phyloP scores from a whole-genome alignment of 192 early-diverging fungal species.

The Coemansia sp. region DNA sequence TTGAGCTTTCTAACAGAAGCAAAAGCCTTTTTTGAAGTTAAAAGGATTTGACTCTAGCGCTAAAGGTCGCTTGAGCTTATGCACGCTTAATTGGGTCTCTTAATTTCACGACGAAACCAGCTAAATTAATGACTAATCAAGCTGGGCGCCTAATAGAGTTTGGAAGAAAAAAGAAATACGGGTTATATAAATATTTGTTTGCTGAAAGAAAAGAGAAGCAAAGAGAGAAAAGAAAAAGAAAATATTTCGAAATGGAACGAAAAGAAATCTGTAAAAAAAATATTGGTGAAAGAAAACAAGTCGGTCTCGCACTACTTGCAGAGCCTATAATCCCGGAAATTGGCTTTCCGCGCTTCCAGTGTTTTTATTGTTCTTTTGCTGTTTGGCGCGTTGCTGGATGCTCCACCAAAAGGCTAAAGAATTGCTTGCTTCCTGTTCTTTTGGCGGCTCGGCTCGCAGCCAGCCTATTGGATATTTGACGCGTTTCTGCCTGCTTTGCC shows the following conservation, averaged over 20 bases:
- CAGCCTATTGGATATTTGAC: too few species aligned
- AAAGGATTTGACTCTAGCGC: neutral
- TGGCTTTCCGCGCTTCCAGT: neutral
- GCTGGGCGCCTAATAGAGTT: neutral
- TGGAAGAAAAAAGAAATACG: slow-evolving; percentile 1
- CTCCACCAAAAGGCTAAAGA: too few species aligned
- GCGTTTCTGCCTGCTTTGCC: too few species aligned
- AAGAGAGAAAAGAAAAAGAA: neutral
- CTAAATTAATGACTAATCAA: neutral
- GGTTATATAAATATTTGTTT: neutral
- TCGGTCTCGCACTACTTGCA: neutral
- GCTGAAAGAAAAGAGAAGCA: neutral
- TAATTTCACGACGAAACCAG: neutral
- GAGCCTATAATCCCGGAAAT: neutral
- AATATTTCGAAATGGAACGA: neutral
- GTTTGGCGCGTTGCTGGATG: slow-evolving; percentile 1
- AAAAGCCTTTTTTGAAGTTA: neutral
- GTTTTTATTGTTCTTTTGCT: neutral
- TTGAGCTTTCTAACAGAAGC: neutral
- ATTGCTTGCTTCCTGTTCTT: too few species aligned
- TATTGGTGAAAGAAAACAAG: slow-evolving; percentile 9
- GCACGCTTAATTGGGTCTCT: neutral
- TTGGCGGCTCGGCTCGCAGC: too few species aligned
- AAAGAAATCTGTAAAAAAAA: slow-evolving; percentile 7
- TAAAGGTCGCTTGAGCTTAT: neutral